These are phyloP conservation scores for Calophaca sinica DNA, from an alignment of 306 rosid species.

Conservation along the genomic window DNA sequence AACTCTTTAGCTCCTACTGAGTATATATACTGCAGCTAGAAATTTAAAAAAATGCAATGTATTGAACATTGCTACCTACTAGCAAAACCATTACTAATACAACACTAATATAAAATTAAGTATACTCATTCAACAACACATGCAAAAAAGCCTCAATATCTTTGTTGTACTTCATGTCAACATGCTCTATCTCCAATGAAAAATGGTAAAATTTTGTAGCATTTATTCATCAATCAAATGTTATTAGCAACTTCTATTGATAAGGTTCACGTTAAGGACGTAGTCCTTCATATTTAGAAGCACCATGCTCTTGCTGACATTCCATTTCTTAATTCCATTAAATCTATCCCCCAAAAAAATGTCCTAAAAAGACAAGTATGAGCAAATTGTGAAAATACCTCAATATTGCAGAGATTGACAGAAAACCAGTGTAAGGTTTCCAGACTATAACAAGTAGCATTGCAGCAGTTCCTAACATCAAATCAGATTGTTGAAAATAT, in stretches of 20 bases:
- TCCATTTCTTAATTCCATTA: constrained; percentile 27
- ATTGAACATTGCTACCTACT: constrained; percentile 3
- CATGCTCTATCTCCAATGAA: not conserved
- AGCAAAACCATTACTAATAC: constrained; percentile 15
- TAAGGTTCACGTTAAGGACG: constrained; percentile 32
- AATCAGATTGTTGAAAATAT: constrained; percentile 41
- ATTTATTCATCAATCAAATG: constrained; percentile 27
- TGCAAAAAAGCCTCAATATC: constrained; percentile 7
- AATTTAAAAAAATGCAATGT: not conserved
- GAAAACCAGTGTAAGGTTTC: constrained; percentile 78
- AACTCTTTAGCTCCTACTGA: no score
- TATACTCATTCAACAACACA: constrained; percentile 41
- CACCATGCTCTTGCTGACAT: not conserved
- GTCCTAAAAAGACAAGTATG: constrained; percentile 21
- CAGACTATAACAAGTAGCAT: constrained; percentile 93
- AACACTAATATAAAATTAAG: constrained; percentile 2
- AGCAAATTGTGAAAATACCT: constrained; percentile 59
- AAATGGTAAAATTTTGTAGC: constrained; percentile 21
- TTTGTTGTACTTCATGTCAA: constrained; percentile 25
- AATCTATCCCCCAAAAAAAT: constrained; percentile 31
- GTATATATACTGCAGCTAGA: no score
- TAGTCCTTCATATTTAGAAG: constrained; percentile 31
- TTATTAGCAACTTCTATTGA: constrained; percentile 10
- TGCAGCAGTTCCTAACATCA: constrained; percentile 88
- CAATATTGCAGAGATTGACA: constrained; percentile 74